Conservation (phyloP, 2,329 filamentous ascomycete species). For the Paracoccidioides lutzii region DNA sequence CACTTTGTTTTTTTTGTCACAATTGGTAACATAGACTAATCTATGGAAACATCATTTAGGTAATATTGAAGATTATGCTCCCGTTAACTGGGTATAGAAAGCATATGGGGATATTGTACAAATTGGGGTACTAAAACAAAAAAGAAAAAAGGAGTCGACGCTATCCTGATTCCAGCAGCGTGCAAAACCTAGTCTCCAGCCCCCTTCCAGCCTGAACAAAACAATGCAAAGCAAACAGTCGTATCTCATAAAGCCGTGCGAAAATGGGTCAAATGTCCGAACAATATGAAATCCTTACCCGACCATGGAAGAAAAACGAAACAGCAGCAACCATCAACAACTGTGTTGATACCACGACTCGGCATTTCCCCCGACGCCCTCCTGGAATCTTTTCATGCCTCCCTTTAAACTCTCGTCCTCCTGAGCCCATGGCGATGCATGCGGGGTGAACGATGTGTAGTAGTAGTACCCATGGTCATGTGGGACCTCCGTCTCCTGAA, state of each 20-base stretch:
- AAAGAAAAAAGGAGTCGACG: too few species aligned
- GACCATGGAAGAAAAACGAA: too few species aligned
- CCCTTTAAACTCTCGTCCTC: background rate
- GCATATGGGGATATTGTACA: too few species aligned
- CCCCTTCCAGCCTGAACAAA: background rate
- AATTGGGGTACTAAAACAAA: too few species aligned
- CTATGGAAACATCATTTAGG: too few species aligned
- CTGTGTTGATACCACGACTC: too few species aligned
- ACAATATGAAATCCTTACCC: background rate
- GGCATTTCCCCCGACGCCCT: background rate
- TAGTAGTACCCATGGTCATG: background rate
- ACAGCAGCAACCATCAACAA: background rate
- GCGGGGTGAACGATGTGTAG: background rate
- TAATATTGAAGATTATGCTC: too few species aligned
- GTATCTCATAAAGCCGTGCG: background rate
- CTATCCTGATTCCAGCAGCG: background rate
- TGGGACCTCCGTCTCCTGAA: slow-evolving; percentile 18
- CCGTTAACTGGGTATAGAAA: too few species aligned
- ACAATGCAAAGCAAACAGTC: background rate
- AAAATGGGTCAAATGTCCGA: background rate
- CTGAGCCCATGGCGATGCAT: background rate
- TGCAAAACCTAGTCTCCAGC: background rate
- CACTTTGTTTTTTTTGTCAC: too few species aligned
- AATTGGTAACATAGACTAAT: too few species aligned
- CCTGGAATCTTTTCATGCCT: background rate